Evolutionary conservation across 1,284 basidiomycete genomes (phyloP).

Genomic region (Termitomyces sp.): DNA sequence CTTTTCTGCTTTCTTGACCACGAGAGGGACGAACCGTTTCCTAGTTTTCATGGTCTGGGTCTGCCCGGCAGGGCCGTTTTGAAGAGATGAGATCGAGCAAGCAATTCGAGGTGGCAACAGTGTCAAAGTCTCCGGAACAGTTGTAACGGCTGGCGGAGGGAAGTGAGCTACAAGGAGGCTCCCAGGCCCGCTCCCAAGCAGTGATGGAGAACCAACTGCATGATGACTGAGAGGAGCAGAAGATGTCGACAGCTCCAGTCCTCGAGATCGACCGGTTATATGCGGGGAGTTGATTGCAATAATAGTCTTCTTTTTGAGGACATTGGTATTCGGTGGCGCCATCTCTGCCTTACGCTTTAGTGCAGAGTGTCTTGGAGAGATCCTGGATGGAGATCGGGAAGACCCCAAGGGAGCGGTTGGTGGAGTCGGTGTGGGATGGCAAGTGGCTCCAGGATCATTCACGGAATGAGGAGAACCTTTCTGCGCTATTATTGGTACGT

Average conservation of each 20-base stretch:
- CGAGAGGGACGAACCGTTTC: conserved; percentile 20
- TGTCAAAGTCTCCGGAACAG: not conserved
- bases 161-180: not conserved
- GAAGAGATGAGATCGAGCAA: not conserved
- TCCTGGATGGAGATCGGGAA: not conserved
- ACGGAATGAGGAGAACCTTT: not conserved
- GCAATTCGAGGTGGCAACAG: not conserved
- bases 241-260: not conserved
- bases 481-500: not conserved
- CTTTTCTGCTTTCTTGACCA: conserved; percentile 4
- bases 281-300: not conserved
- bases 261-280: not conserved
- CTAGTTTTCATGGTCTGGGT: not conserved
- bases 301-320: not conserved
- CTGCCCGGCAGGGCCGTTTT: not conserved
- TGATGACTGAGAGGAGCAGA: not conserved
- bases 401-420: not conserved
- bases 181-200: not conserved
- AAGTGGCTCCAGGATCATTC: not conserved
- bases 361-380: not conserved
- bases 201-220: not conserved
- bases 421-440: not conserved
- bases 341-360: conserved; percentile 3
- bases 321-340: not conserved
- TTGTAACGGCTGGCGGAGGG: not conserved